A percentile compares a stretch with the other conserved stretches of the same genome.
phyloP scores from a whole-genome alignment of 345 rosid genomes.

The Excoecaria cochinchinensis region DNA sequence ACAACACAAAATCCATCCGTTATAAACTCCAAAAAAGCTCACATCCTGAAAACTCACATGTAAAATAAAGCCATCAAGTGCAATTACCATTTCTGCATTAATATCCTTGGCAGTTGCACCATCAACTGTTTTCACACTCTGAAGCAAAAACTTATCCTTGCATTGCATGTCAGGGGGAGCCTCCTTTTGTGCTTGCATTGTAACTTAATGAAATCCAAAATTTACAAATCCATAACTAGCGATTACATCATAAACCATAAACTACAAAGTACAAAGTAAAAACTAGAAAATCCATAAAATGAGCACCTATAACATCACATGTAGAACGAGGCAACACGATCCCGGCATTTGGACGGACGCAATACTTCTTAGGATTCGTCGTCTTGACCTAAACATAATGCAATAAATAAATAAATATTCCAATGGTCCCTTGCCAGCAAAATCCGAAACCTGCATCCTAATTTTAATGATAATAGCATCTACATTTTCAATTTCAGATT shows the following conservation, averaged over 20 bases:
- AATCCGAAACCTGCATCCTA: background rate
- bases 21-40: slow-evolving; percentile 11
- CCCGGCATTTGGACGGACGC: slow-evolving; percentile 81
- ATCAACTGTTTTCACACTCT: slow-evolving; percentile 57
- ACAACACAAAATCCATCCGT: slow-evolving; percentile 14
- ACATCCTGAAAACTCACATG: background rate
- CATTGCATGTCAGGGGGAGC: slow-evolving; percentile 75
- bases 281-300: background rate
- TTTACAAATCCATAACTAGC: background rate
- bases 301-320: slow-evolving; percentile 60
- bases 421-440: background rate
- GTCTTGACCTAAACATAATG: slow-evolving; percentile 64
- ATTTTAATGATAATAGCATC: background rate
- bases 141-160: slow-evolving; percentile 81
- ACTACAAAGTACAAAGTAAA: slow-evolving; percentile 2
- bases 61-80: background rate
- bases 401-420: slow-evolving; percentile 3
- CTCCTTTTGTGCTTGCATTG: slow-evolving; percentile 86
- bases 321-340: slow-evolving; percentile 64
- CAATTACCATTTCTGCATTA: slow-evolving; percentile 63
- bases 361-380: slow-evolving; percentile 79
- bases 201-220: slow-evolving; percentile 44
- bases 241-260: background rate
- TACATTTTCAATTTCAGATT: slow-evolving; percentile 12
- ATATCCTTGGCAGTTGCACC: slow-evolving; percentile 57